Evolutionary conservation across 176 grass and related monocot species (phyloP), one percentile per base, ranked within the genome.

Genomic region (Carex cristatella): DNA sequence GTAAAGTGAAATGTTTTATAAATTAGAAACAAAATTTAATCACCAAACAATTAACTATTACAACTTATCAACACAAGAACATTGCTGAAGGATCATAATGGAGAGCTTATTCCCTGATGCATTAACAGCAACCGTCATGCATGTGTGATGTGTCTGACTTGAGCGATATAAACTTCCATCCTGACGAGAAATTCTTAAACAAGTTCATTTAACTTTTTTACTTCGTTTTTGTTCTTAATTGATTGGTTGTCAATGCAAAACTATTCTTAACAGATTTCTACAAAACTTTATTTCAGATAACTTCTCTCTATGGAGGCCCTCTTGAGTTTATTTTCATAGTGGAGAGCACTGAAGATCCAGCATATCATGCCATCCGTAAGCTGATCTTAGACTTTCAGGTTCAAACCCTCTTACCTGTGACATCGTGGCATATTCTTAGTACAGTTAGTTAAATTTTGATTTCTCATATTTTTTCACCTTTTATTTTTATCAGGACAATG

Each of bases 291-390:
- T 7, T 66, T 83, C 97, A 99, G 97, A 99, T 99, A 81, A 99
- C 97, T 81, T 99, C 97, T 85, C 97, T 99, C 82, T 99, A 99
- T 86, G 97, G 97, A 31, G 97, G 97, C 3, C 84, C 93, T 55
- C 19, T 99, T 66, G 97, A 99, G 81, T 99, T 99, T 81, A 59
- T 99, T 27, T 99, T 99, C 80, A 15, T 99, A 64, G 81, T 96
- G 71, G 97, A 99, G 78, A 96, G 97, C 87, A 88, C 82, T 81
- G 88, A 94, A 1, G 97, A 99, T 90, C 97, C 88, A 58, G 91
- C 97, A 57, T 96, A 94, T 86, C 90, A 86, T 88, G 90, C 93
- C 11, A 84, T 94, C 68, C 85, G 85, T 56, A 69, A 65, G 65
- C 87, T 99, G 42, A 94, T 99, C 37, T 61, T 79, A 63, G 93